Percentiles rank a stretch among this genome's conserved stretches.
phyloP scores from a whole-genome alignment of 1,284 basidiomycete species.

The Ceratobasidium sp. region DNA sequence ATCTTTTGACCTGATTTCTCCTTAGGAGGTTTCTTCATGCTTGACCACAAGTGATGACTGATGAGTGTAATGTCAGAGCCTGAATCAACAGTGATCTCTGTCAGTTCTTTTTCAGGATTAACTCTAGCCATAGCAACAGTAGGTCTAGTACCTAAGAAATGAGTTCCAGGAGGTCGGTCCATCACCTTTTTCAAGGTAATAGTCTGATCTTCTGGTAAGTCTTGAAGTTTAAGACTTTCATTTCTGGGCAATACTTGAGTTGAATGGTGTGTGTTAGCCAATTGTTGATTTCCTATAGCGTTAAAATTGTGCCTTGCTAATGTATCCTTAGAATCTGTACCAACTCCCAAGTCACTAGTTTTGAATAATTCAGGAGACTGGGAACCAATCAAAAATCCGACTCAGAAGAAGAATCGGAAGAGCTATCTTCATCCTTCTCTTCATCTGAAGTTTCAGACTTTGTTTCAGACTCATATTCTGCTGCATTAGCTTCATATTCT shows the following conservation, averaged over 20 bases:
- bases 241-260: not conserved
- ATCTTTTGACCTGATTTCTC: slow-evolving; percentile 39
- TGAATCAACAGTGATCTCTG: slow-evolving; percentile 30
- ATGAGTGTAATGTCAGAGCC: slow-evolving; percentile 43
- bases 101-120: not conserved
- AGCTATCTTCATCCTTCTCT: not conserved
- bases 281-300: not conserved
- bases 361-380: not conserved
- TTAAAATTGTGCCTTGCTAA: not conserved
- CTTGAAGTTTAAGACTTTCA: not conserved
- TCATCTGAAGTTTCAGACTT: not conserved
- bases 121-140: slow-evolving; percentile 2
- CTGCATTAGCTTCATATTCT: slow-evolving; percentile 33
- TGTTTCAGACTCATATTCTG: not conserved
- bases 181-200: slow-evolving; percentile 44
- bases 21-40: slow-evolving; percentile 36
- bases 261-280: not conserved
- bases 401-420: not conserved
- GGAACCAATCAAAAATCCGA: not conserved
- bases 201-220: slow-evolving; percentile 1
- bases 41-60: not conserved
- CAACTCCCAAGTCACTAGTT: not conserved
- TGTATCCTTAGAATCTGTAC: not conserved
- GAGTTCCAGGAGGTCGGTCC: slow-evolving; percentile 48
- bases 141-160: slow-evolving; percentile 38